phyloP scores from a whole-genome alignment of 768 basidiomycete genomes.

The Cubamyces lactineus region DNA sequence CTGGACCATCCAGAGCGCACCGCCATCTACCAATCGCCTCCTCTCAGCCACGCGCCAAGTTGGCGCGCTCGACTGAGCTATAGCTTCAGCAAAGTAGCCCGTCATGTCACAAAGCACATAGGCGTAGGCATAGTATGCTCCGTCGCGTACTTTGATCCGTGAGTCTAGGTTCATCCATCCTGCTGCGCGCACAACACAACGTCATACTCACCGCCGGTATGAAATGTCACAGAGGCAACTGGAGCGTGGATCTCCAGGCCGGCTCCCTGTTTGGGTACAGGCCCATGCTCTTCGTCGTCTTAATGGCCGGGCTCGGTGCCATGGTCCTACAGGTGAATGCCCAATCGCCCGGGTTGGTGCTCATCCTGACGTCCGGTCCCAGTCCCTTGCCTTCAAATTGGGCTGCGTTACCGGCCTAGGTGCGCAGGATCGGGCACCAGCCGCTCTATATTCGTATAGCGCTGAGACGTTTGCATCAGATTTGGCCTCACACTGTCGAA shows the following conservation, averaged over 20 bases:
- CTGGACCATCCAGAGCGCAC: constrained; percentile 28
- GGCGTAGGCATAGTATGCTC: constrained; percentile 87
- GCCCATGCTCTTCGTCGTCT: constrained; percentile 75
- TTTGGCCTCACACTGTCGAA: constrained; percentile 49
- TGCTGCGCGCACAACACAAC: not conserved
- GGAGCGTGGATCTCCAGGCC: constrained; percentile 89
- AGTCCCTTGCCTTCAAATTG: constrained; percentile 78
- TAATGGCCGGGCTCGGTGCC: constrained; percentile 81
- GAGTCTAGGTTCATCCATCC: constrained; percentile 16
- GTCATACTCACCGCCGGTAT: not conserved
- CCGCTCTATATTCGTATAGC: not conserved
- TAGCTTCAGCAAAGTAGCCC: constrained; percentile 3
- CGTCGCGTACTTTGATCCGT: constrained; percentile 91
- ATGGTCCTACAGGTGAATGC: constrained; percentile 73
- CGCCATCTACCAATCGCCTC: constrained; percentile 9
- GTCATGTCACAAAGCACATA: constrained; percentile 38
- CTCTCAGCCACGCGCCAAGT: constrained; percentile 5
- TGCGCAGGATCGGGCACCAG: constrained; percentile 37
- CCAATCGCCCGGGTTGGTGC: not conserved
- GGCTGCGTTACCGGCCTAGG: constrained; percentile 84
- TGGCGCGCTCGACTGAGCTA: constrained; percentile 7
- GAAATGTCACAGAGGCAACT: constrained; percentile 63
- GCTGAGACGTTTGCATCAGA: constrained; percentile 34
- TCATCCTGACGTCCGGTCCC: constrained; percentile 6
- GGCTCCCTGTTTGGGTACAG: constrained; percentile 87